Percentiles rank a stretch among this genome's conserved stretches.
phyloP scores from a whole-genome alignment of 495 filamentous ascomycete genomes.

The Durotheca rogersii region DNA sequence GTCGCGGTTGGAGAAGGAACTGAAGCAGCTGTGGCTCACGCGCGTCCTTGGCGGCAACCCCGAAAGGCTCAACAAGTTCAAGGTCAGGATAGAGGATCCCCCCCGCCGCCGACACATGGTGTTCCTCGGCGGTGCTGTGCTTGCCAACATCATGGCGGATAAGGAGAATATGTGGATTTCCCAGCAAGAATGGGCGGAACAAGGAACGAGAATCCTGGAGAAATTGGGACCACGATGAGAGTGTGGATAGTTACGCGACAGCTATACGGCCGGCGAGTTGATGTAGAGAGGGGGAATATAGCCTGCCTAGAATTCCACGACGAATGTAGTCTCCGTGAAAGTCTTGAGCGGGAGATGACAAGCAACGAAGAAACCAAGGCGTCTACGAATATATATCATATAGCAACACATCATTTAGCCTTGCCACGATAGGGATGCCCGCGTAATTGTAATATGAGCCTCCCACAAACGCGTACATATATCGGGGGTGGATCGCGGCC shows the following conservation, averaged over 20 bases:
- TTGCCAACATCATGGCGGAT: slow-evolving; percentile 98
- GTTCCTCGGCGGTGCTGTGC: slow-evolving; percentile 93
- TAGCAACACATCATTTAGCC: background rate
- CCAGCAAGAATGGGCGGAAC: slow-evolving; percentile 94
- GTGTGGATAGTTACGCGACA: background rate
- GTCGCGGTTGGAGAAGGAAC: slow-evolving; percentile 91
- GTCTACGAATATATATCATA: slow-evolving; percentile 30
- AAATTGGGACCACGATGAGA: slow-evolving; percentile 83
- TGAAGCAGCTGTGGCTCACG: slow-evolving; percentile 98
- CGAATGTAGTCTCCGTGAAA: too few species aligned
- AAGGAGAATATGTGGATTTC: slow-evolving; percentile 99
- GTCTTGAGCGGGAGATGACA: too few species aligned
- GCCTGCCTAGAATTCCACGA: slow-evolving; percentile 11
- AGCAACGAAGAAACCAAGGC: too few species aligned
- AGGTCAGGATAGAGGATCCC: slow-evolving; percentile 97
- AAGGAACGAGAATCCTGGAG: slow-evolving; percentile 79
- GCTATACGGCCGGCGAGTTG: too few species aligned
- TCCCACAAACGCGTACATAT: too few species aligned
- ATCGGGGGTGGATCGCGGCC: too few species aligned
- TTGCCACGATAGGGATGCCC: too few species aligned
- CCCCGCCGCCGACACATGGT: slow-evolving; percentile 97
- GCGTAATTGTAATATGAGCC: too few species aligned
- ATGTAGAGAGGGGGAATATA: too few species aligned
- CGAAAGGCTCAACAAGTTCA: slow-evolving; percentile 95
- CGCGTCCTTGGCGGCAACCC: slow-evolving; percentile 85